Evolutionary conservation across 2,329 filamentous ascomycete genomes (phyloP).

Genomic region (Hymenoscyphus repandus): DNA sequence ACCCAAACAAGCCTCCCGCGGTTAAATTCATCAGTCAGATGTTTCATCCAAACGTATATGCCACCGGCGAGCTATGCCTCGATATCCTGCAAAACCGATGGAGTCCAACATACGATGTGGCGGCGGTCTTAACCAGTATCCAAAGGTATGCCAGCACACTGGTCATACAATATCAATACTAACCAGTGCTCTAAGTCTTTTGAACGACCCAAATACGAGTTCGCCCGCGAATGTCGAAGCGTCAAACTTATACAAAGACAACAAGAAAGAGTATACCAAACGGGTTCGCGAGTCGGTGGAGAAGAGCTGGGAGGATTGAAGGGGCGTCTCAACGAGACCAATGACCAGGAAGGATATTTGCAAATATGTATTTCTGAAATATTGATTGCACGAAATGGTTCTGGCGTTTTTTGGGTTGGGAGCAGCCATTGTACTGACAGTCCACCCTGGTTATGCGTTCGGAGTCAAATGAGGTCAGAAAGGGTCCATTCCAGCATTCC

Average conservation of each 20-base stretch:
- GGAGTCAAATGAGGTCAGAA: no score
- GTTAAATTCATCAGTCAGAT: conserved; percentile 99
- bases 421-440: no score
- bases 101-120: conserved; percentile 98
- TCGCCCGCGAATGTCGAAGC: conserved; percentile 97
- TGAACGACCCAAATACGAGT: conserved; percentile 98
- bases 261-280: conserved; percentile 93
- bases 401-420: neutral
- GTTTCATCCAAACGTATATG: conserved; percentile 99
- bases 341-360: neutral
- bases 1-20: conserved; percentile 94
- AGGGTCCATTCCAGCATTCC: conserved; percentile 20
- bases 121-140: conserved; percentile 93
- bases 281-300: conserved; percentile 93
- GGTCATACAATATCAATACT: neutral
- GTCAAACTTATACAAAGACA: conserved; percentile 97
- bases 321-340: neutral
- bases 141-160: conserved; percentile 62
- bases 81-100: conserved; percentile 97
- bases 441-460: no score
- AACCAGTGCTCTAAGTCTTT: conserved; percentile 52
- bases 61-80: conserved; percentile 89
- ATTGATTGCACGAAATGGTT: neutral
- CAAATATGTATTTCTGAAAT: neutral
- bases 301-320: conserved; percentile 95